Conservation (phyloP, 2,329 filamentous ascomycete genomes). For the Arthroderma uncinatum region DNA sequence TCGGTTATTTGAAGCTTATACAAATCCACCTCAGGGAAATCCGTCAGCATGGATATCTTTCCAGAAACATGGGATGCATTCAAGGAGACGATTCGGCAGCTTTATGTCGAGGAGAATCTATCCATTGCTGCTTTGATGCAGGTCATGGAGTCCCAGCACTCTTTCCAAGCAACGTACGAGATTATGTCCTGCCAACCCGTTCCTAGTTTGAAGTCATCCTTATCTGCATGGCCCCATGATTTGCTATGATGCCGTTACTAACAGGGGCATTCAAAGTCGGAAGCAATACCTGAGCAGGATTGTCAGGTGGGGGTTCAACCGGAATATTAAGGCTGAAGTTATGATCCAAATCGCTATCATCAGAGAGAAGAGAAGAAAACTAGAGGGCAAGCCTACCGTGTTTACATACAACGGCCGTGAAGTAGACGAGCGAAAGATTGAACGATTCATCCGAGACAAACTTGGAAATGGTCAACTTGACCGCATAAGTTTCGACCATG, state of each 20-base stretch:
- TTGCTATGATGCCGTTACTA: not conserved
- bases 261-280: not conserved
- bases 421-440: not conserved
- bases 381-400: not conserved
- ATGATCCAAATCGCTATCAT: not conserved
- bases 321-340: not conserved
- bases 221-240: not conserved
- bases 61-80: not conserved
- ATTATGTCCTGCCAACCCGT: not conserved
- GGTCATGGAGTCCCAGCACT: not conserved
- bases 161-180: not conserved
- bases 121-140: not conserved
- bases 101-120: not conserved
- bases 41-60: no score
- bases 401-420: not conserved
- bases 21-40: no score
- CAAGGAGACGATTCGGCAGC: not conserved
- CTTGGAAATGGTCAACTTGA: not conserved
- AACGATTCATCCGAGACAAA: not conserved
- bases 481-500: not conserved
- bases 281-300: not conserved
- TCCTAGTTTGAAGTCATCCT: no score
- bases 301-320: not conserved
- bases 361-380: not conserved
- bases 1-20: no score